Evolutionary conservation across 108 stramenopile genomes (phyloP), one percentile per base, ranked within the genome.

Genomic region (Cyclostephanos invisitatus): DNA sequence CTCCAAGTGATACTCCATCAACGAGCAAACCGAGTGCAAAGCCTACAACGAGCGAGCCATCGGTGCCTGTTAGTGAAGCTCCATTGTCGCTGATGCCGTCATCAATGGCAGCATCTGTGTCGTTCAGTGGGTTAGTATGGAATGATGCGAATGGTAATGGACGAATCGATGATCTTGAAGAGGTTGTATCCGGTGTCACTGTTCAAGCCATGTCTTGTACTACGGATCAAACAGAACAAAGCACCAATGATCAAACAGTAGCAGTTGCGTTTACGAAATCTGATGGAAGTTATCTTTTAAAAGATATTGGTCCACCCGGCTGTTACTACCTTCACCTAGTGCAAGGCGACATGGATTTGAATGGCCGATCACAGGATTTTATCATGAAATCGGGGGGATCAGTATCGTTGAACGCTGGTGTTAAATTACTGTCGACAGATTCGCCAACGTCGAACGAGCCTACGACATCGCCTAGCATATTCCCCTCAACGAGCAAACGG

Each of bases 121-220:
- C 56, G 3, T 28, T 57, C 27, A 28, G 56, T 29, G 56, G 56
- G 28, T 32, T 12, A 25, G 24, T 57, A 28, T 57, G 56, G 56
- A 28, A 57, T 57, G 56, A 57, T 29, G 56, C 6, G 28, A 57
- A 57, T 57, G 56, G 28, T 28, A 57, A 57, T 57, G 56, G 27
- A 29, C 15, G 7, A 17, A 57, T 28, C 3, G 56, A 57, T 10
- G 27, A 57, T 57, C 5, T 17, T 17, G 56, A 57, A 12, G 27
- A 12, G 24, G 56, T 28, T 3, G 2, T 28, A 5, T 28, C 56
- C 24, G 27, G 56, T 17, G 28, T 57, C 6, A 29, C 11, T 28
- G 32, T 57, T 29, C 56, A 29, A 57, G 27, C 12, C 15, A 57
- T 10, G 27, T 57, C 56, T 3, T 57, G 56, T 29, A 28, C 5